phyloP scores from a whole-genome alignment of 1,284 basidiomycete species.

The Cystobasidium sp. region DNA sequence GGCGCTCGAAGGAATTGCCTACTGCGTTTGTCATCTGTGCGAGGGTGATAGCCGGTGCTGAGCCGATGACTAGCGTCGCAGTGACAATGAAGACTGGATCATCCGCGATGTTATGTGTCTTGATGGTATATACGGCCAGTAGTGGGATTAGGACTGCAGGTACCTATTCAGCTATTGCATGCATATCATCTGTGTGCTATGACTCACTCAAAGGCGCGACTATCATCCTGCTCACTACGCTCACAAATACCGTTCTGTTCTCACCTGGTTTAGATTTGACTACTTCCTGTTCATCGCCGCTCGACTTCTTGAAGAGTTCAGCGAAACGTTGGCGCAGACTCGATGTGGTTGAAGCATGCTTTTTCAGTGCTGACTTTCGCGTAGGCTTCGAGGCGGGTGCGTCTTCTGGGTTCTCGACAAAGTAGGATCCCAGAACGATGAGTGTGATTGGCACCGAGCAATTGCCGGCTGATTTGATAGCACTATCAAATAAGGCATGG shows the following conservation, averaged over 20 bases:
- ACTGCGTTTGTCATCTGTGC: slow-evolving; percentile 49
- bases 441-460: slow-evolving; percentile 60
- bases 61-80: slow-evolving; percentile 52
- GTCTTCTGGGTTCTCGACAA: slow-evolving; percentile 45
- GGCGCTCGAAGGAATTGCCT: slow-evolving; percentile 45
- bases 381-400: slow-evolving; percentile 12
- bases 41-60: slow-evolving; percentile 51
- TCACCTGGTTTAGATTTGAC: slow-evolving; percentile 33
- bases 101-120: slow-evolving; percentile 51
- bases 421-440: slow-evolving; percentile 58
- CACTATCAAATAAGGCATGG: slow-evolving; percentile 50
- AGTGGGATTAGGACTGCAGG: slow-evolving; percentile 56
- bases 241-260: slow-evolving; percentile 29
- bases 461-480: slow-evolving; percentile 58
- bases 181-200: slow-evolving; percentile 54
- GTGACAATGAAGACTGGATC: slow-evolving; percentile 52
- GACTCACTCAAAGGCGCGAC: slow-evolving; percentile 43
- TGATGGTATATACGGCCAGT: slow-evolving; percentile 50
- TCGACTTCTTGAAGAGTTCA: slow-evolving; percentile 35
- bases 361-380: slow-evolving; percentile 40
- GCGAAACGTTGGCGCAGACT: slow-evolving; percentile 1
- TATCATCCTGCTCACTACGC: slow-evolving; percentile 41
- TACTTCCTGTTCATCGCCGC: slow-evolving; percentile 5
- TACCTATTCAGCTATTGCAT: slow-evolving; percentile 55
- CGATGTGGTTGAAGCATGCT: slow-evolving; percentile 7